Evolutionary conservation across 176 grass and related monocot genomes (phyloP), one percentile per base, ranked within the genome.

Genomic region (Aegilops umbellulata): DNA sequence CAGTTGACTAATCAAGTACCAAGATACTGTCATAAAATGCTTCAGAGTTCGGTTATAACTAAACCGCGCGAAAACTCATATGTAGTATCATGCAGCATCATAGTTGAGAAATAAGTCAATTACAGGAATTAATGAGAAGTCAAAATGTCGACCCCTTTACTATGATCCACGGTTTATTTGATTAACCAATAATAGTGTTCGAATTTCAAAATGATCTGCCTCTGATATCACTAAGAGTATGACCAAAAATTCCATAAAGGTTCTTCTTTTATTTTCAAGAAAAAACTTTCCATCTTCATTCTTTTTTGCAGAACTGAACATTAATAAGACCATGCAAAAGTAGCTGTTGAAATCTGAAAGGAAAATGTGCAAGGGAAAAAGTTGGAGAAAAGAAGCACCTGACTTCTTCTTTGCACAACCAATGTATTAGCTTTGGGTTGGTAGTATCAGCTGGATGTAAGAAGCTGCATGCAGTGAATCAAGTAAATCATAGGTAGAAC

Each of bases 381-480:
- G 3, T 69, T 65, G 57, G 49, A 60, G 61, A 35, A 35, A 71
- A 60, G 39, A 19, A 22, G 64, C 84, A 94, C 94, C 97, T 99
- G 86, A 96, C 87, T 94, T 99, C 97, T 91, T 99, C 92, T 86
- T 87, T 86, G 81, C 94, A 92, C 76, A 99, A 85, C 97, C 97
- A 96, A 78, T 92, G 57, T 85, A 94, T 80, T 84, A 99, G 74
- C 70, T 94, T 96, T 39, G 79, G 92, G 77, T 94, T 96, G 12
- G n/a, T 42, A 87, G 90, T 90, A 81, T 99, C 97, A 65, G 94
- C 86, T 90, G 97, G 92, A 93, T 96, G 97, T 83, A 94, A 92
- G 60, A 96, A 99, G 77, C 97, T 96, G 86, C 74, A 87, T 57
- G 82, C 22, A 39, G 36, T 49, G 61, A 88, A 69, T 35, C 7